Percentiles rank a stretch among this genome's conserved stretches.
These are phyloP conservation scores for Ananas comosus DNA, from an alignment of 176 grass and related monocot species.

Conservation along the genomic window DNA sequence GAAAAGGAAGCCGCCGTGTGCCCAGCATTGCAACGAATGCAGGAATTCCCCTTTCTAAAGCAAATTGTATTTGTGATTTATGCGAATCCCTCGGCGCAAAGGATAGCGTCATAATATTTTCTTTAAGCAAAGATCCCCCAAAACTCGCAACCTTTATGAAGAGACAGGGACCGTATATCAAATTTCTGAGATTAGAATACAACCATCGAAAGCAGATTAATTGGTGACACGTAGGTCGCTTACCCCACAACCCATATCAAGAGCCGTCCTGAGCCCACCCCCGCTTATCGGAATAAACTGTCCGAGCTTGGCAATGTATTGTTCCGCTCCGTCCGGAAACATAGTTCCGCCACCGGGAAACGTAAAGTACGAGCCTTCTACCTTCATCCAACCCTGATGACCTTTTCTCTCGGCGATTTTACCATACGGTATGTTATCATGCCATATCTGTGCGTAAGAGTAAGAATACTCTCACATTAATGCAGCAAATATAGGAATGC, in stretches of 20 bases:
- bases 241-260: constrained; percentile 98
- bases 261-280: constrained; percentile 59
- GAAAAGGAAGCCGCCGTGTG: constrained; percentile 66
- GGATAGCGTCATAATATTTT: constrained; percentile 77
- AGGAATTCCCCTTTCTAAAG: constrained; percentile 85
- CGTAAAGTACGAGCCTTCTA: constrained; percentile 64
- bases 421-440: constrained; percentile 89
- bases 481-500: too few relatives aligned
- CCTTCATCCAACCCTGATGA: constrained; percentile 94
- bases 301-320: constrained; percentile 64
- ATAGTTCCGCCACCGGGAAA: constrained; percentile 92
- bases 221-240: constrained; percentile 24
- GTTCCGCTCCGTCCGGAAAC: constrained; percentile 81
- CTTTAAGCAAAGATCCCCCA: constrained; percentile 80
- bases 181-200: constrained; percentile 2
- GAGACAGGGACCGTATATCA: constrained; percentile 9
- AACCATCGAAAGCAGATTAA: constrained; percentile 3
- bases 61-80: constrained; percentile 97
- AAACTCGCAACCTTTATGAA: constrained; percentile 83
- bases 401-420: constrained; percentile 97
- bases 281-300: constrained; percentile 57
- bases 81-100: constrained; percentile 97
- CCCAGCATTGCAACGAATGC: constrained; percentile 89
- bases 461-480: not conserved
- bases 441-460: constrained; percentile 59